Base-by-base conservation (phyloP, 352 stramenopile species). In the Pythium aphanidermatum region DNA sequence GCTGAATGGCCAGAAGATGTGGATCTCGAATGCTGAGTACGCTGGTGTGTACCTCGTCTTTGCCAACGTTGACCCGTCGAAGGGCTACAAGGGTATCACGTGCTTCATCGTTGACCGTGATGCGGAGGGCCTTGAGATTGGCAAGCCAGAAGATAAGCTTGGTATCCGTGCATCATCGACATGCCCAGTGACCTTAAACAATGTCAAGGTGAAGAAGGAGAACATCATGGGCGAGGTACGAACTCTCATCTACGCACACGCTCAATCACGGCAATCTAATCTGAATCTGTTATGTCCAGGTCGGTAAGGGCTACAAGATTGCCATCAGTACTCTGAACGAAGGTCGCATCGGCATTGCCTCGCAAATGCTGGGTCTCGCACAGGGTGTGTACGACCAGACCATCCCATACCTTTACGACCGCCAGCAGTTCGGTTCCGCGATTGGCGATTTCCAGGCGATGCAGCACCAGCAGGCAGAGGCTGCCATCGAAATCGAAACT, bases 71-170 rank as follows among this genome's bases (percentile, higher is more conserved):
- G 84, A 98, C 64, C 74, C 66, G 36, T 87, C 81, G 2, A 74
- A 91, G 59, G 93, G 93, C 9, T 97, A 98, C 82, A 98, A 97
- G 68, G 95, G 95, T 30, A 98, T 99, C 53, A 98, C 95, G 51
- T 97, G 91, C 44, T 98, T 99, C 63, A 96, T 98, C 58, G 93
- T 99, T 4, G 93, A 98, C 66, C 82, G 93, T 20, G 86, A 92
- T 23, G 81, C 75, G 14, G 84, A 96, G 45, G 91, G 94, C 19
- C 65, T 99, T 24, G 77, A 89, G 57, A 91, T 98, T 24, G 95
- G 95, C 17, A 93, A 90, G 39, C 83, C 92, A 0, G 96, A 99
- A 65, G 90, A 98, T 56, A 99, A 99, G 65, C 63, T 99, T 14
- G 96, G 96, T 19, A 93, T 99, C 37, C 77, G 90, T 23, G 95